These are phyloP conservation scores for Rhizopus arrhizus DNA, from an alignment of 371 early-diverging fungal genomes.

Conservation along the genomic window DNA sequence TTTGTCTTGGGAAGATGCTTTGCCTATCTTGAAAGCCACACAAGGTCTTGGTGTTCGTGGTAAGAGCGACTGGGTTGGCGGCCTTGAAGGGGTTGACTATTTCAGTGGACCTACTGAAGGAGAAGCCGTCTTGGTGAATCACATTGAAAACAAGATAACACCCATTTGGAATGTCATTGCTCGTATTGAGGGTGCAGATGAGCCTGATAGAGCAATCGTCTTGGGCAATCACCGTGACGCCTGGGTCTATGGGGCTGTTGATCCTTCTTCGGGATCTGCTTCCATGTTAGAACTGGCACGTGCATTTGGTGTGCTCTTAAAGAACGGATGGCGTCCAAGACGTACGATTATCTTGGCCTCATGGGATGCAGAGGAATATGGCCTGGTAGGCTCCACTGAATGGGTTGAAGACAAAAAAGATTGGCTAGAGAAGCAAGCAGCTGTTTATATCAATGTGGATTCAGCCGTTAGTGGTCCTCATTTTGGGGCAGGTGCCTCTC, in stretches of 20 bases:
- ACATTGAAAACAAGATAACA: constrained; percentile 55
- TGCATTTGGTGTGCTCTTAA: constrained; percentile 54
- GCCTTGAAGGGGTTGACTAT: constrained; percentile 51
- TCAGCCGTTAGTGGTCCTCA: constrained; percentile 52
- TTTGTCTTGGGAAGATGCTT: constrained; percentile 67
- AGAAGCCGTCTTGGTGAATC: constrained; percentile 54
- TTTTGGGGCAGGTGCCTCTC: constrained; percentile 57
- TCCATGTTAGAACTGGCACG: constrained; percentile 61
- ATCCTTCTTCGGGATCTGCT: constrained; percentile 68
- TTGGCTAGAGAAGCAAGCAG: constrained; percentile 56
- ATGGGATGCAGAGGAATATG: constrained; percentile 76
- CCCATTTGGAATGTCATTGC: constrained; percentile 72
- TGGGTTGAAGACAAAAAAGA: constrained; percentile 69
- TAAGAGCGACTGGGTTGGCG: constrained; percentile 56
- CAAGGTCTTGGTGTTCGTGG: constrained; percentile 48
- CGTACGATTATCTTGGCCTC: constrained; percentile 67
- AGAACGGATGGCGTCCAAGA: constrained; percentile 67
- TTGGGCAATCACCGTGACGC: constrained; percentile 71
- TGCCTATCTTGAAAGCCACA: constrained; percentile 57
- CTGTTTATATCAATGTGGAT: constrained; percentile 68
- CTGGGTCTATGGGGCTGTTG: constrained; percentile 75
- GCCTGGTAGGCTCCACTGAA: constrained; percentile 70
- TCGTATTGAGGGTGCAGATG: constrained; percentile 59
- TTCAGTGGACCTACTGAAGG: constrained; percentile 62
- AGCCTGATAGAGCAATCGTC: constrained; percentile 51